phyloP scores from a whole-genome alignment of 495 filamentous ascomycete species.

The Lichina pygmaea region DNA sequence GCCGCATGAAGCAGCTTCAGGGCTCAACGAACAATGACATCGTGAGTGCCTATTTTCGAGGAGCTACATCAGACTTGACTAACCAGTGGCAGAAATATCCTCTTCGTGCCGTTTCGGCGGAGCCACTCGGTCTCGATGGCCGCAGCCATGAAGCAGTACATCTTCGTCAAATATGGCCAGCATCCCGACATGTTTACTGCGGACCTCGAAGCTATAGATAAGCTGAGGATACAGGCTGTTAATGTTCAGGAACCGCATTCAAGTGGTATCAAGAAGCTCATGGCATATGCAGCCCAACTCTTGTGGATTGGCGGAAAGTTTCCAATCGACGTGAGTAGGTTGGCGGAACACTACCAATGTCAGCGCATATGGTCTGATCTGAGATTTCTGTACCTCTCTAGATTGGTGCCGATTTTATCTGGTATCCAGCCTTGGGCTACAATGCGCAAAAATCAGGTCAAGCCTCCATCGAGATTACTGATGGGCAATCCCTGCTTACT shows the following conservation, averaged over 20 bases:
- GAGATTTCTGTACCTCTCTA: conserved; percentile 10
- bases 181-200: conserved; percentile 91
- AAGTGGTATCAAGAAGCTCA: conserved; percentile 70
- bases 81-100: conserved; percentile 12
- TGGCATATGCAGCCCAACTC: conserved; percentile 73
- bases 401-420: conserved; percentile 87
- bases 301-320: conserved; percentile 92
- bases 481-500: neutral
- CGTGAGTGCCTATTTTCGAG: too few species aligned
- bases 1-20: too few species aligned
- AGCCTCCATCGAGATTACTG: conserved; percentile 2
- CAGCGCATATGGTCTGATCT: conserved; percentile 4
- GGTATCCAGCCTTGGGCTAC: conserved; percentile 84
- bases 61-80: too few species aligned
- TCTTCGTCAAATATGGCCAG: conserved; percentile 96
- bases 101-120: conserved; percentile 62
- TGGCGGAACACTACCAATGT: neutral
- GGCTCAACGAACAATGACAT: too few species aligned
- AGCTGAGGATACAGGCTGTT: conserved; percentile 53
- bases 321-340: conserved; percentile 56
- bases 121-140: conserved; percentile 53
- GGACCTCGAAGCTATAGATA: conserved; percentile 70
- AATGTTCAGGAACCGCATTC: conserved; percentile 70
- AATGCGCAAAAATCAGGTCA: conserved; percentile 45
- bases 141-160: conserved; percentile 75